Percentiles rank a stretch among this genome's conserved stretches.
phyloP scores from a whole-genome alignment of 2,329 filamentous ascomycete genomes.

The Mycosphaerella sp. region DNA sequence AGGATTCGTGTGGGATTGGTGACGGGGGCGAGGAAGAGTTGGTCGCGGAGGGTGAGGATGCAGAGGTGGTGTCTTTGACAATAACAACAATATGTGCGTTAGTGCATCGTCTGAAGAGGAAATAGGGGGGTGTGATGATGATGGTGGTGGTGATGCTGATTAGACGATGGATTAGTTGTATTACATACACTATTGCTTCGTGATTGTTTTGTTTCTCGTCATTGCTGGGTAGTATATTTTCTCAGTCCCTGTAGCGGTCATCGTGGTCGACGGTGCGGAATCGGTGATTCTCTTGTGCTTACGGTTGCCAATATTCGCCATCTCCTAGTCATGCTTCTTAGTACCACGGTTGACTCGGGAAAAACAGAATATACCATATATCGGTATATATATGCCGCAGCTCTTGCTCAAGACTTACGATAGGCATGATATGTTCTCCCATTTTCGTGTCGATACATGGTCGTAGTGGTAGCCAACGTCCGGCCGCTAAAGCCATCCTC shows the following conservation, averaged over 20 bases:
- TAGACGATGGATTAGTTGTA: too few relatives aligned
- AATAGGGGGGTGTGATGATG: too few relatives aligned
- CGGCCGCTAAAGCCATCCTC: constrained; percentile 26
- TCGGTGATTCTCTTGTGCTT: not conserved
- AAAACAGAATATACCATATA: too few relatives aligned
- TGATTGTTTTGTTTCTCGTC: constrained; percentile 30
- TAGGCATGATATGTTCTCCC: constrained; percentile 35
- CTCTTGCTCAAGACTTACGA: constrained; percentile 19
- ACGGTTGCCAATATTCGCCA: constrained; percentile 34
- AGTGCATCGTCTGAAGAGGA: not conserved
- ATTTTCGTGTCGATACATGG: constrained; percentile 35
- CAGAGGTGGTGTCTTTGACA: constrained; percentile 37
- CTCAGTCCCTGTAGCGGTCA: not conserved
- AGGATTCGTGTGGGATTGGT: constrained; percentile 31
- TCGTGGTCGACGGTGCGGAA: not conserved
- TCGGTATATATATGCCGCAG: too few relatives aligned
- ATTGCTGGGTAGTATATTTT: constrained; percentile 21
- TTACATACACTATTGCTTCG: constrained; percentile 25
- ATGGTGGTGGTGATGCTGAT: too few relatives aligned
- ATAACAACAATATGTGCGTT: not conserved
- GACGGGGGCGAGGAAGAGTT: constrained; percentile 30
- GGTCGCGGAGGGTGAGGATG: constrained; percentile 30
- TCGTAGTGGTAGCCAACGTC: constrained; percentile 37
- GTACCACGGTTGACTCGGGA: too few relatives aligned
- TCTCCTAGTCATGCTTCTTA: constrained; percentile 21